Base-by-base conservation (phyloP, 2,329 filamentous ascomycete genomes). In the Colletotrichum horii region DNA sequence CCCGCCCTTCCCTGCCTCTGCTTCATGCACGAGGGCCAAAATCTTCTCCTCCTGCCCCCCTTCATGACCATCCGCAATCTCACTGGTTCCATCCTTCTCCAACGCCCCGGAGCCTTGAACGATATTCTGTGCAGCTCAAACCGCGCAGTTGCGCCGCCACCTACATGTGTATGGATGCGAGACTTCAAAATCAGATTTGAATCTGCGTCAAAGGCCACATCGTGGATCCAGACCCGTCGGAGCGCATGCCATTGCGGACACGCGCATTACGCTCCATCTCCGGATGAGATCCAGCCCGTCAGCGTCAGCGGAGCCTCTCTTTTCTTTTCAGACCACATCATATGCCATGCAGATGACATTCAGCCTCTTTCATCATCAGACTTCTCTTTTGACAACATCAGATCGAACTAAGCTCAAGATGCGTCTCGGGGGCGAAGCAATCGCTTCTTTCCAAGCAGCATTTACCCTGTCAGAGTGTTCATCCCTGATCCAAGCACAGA, bases 1-100 rank as follows among this genome's bases (percentile, higher is more conserved):
- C 73, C 70, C 70, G 73, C 19, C 22, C 19, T 69, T 73, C 70
- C 73, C 64, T 75, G 73, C 58, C 73, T 73, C 64, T 72, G 64
- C 73, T 75, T 73, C 58, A 65, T 75, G 73, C 62, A 75, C 48
- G 19, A 43, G 28, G 65, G 70, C 48, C 73, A 52, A 73, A 73
- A 73, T 68, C 73, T 58, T 60, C 70, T 73, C 60, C 61, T 71
- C 56, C 24, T 52, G 43, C 58, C 64, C 64, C 64, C 70, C n/a
- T 75, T 60, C 38, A 36, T 19, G 26, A 24, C 62, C 70, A 65
- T 65, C 28, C 56, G 62, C 64, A 73, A 75, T 68, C 62, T 68
- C 56, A 30, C 56, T 60, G 43, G 62, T 38, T 62, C 61, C 72
- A 71, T 71, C 66, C 48, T 64, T 68, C 65, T 68, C 56, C 64